Evolutionary conservation across 2,329 filamentous ascomycete species (phyloP).

Genomic region (Cladobotryum protrusum): DNA sequence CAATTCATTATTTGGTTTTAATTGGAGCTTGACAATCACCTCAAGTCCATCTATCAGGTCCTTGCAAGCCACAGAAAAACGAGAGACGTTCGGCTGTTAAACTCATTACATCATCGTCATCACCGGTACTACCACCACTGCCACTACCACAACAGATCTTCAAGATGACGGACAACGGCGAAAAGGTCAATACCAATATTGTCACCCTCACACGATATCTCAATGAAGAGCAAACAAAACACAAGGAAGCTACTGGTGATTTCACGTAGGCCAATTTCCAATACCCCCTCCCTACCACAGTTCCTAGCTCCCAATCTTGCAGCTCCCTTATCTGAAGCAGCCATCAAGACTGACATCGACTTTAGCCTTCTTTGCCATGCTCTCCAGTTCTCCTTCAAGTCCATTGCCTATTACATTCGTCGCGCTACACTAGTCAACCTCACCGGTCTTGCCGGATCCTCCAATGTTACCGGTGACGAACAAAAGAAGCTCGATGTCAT

Average conservation of each 20-base stretch:
- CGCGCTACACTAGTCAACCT: slow-evolving; percentile 93
- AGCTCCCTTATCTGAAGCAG: background rate
- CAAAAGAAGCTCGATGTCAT: slow-evolving; percentile 99
- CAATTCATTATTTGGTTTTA: background rate
- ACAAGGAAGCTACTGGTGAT: slow-evolving; percentile 92
- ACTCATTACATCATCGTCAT: slow-evolving; percentile 13
- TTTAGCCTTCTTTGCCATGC: slow-evolving; percentile 87
- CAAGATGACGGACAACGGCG: slow-evolving; percentile 39
- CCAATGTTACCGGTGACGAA: slow-evolving; percentile 93
- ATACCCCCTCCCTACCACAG: background rate
- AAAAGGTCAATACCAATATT: slow-evolving; percentile 93
- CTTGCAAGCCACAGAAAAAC: background rate
- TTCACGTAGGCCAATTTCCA: slow-evolving; percentile 67
- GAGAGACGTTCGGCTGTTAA: background rate
- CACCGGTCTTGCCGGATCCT: slow-evolving; percentile 87
- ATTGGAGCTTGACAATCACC: background rate
- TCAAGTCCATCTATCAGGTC: no score
- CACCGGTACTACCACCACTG: slow-evolving; percentile 2
- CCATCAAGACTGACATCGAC: background rate
- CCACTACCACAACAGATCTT: no score
- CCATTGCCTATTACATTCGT: slow-evolving; percentile 98
- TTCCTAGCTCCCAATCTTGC: background rate
- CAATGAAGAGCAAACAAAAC: slow-evolving; percentile 90
- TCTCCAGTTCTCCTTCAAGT: slow-evolving; percentile 99
- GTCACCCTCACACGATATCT: slow-evolving; percentile 92